Conservation (phyloP, 768 basidiomycete species). For the Pleurotus cornucopiae region DNA sequence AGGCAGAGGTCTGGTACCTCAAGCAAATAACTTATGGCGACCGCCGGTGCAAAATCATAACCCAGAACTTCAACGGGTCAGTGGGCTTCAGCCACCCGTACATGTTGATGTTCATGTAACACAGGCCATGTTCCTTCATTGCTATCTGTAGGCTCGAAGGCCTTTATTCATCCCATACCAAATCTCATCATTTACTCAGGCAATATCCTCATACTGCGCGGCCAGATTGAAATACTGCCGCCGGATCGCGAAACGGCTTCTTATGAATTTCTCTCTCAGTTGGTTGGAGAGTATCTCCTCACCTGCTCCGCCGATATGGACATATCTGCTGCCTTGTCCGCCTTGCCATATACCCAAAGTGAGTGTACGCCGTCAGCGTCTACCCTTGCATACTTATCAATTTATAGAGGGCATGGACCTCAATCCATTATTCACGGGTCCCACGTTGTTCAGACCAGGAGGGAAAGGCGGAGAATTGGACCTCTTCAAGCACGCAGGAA, state of each 20-base stretch:
- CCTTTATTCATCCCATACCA: not conserved
- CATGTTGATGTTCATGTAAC: conserved; percentile 2
- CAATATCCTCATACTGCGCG: conserved; percentile 84
- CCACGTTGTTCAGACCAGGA: conserved; percentile 63
- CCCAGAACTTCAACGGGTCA: conserved; percentile 82
- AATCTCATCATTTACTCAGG: conserved; percentile 34
- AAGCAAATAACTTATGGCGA: not conserved
- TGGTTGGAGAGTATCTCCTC: conserved; percentile 82
- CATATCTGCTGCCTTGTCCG: conserved; percentile 67
- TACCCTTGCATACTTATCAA: too few species aligned
- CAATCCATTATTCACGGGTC: conserved; percentile 76
- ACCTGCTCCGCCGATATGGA: conserved; percentile 47
- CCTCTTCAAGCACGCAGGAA: conserved; percentile 79
- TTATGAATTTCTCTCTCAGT: conserved; percentile 80
- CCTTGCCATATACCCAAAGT: conserved; percentile 79
- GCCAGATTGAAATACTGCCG: conserved; percentile 71
- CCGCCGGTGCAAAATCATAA: conserved; percentile 43
- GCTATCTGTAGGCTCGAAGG: conserved; percentile 63
- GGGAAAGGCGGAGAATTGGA: conserved; percentile 73
- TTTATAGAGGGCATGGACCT: conserved; percentile 79
- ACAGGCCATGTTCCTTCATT: conserved; percentile 89
- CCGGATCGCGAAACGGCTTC: conserved; percentile 64
- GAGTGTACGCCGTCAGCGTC: conserved; percentile 19
- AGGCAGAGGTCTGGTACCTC: conserved; percentile 5
- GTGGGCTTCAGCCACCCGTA: conserved; percentile 20